Evolutionary conservation across 2,329 filamentous ascomycete species (phyloP).

Genomic region (Mollisia scopiformis): DNA sequence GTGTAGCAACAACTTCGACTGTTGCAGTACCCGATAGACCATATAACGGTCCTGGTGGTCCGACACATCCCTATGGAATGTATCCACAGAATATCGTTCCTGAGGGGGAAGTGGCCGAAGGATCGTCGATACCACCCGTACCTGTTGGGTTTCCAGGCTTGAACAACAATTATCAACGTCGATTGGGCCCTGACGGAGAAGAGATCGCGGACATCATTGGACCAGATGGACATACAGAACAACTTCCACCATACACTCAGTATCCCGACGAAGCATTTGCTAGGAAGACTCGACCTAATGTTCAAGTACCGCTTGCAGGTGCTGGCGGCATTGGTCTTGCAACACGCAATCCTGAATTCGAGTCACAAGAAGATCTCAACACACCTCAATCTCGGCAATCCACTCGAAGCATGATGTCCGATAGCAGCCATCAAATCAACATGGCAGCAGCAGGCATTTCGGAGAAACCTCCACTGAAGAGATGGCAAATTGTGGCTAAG

Average conservation of each 20-base stretch:
- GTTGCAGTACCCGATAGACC: conserved; percentile 60
- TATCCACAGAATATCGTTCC: conserved; percentile 79
- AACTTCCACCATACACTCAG: conserved; percentile 87
- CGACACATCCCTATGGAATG: conserved; percentile 83
- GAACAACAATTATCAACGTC: conserved; percentile 67
- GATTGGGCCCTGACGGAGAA: conserved; percentile 79
- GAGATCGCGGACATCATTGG: conserved; percentile 87
- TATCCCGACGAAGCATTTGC: conserved; percentile 76
- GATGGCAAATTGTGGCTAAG: conserved; percentile 56
- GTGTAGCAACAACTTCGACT: conserved; percentile 74
- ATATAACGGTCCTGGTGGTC: conserved; percentile 63
- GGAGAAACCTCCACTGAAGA: conserved; percentile 52
- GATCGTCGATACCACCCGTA: conserved; percentile 45
- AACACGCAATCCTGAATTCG: conserved; percentile 64
- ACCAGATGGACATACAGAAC: conserved; percentile 85
- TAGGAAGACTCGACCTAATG: conserved; percentile 52
- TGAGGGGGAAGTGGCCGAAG: conserved; percentile 51
- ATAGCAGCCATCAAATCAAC: conserved; percentile 59
- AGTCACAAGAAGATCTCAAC: conserved; percentile 57
- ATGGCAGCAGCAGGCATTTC: conserved; percentile 47
- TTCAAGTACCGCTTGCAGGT: conserved; percentile 40
- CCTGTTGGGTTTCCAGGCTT: conserved; percentile 77
- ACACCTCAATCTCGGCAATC: conserved; percentile 55
- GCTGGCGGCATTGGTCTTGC: conserved; percentile 64
- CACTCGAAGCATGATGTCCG: conserved; percentile 53